Conservation (phyloP, 2,329 filamentous ascomycete species). For the Graphium sp. region DNA sequence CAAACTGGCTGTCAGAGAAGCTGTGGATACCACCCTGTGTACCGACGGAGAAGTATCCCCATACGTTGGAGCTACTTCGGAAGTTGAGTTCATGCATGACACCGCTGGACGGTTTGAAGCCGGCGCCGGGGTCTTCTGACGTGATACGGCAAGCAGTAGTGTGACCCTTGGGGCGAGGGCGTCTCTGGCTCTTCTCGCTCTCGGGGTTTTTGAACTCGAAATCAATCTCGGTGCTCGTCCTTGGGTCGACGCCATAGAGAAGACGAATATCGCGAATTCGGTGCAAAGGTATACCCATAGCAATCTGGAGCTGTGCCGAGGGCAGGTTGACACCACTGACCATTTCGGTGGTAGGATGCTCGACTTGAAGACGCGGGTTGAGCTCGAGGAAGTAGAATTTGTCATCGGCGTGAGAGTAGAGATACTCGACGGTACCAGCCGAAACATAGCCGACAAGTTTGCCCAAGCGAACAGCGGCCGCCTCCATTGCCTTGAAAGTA, state of each 20-base stretch:
- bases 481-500: conserved; percentile 94
- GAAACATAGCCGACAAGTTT: conserved; percentile 95
- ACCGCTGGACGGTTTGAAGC: conserved; percentile 98
- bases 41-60: conserved; percentile 99
- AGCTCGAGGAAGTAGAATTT: conserved; percentile 99
- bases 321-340: conserved; percentile 95
- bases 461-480: conserved; percentile 85
- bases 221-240: conserved; percentile 74
- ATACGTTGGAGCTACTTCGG: conserved; percentile 94
- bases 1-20: conserved; percentile 97
- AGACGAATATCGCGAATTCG: conserved; percentile 91
- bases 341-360: conserved; percentile 99
- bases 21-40: conserved; percentile 95
- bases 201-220: conserved; percentile 86
- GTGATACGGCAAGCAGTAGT: conserved; percentile 98
- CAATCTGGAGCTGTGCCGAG: conserved; percentile 93
- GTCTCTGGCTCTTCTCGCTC: conserved; percentile 70
- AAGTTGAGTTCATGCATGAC: conserved; percentile 99
- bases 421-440: conserved; percentile 94
- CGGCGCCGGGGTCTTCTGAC: conserved; percentile 94
- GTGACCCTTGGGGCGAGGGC: conserved; percentile 88
- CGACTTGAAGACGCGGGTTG: conserved; percentile 97
- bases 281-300: conserved; percentile 95
- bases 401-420: conserved; percentile 95
- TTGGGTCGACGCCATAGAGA: conserved; percentile 88